Evolutionary conservation across 2,329 filamentous ascomycete genomes (phyloP).

Genomic region (Nigrospora sphaerica): DNA sequence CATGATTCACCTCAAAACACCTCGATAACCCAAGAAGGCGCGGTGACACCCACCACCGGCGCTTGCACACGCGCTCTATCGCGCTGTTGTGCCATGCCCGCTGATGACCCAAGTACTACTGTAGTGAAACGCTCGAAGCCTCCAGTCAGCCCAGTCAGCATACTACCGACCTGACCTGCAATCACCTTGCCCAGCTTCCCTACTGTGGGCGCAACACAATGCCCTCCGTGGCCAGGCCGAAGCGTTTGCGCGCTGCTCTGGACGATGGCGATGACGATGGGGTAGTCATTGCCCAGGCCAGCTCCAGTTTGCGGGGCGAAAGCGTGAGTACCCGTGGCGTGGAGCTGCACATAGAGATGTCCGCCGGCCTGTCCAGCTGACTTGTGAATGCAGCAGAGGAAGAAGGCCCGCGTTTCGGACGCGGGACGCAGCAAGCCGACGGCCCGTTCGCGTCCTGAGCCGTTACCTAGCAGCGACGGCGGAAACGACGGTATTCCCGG

Average conservation of each 20-base stretch:
- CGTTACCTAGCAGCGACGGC: conserved; percentile 8
- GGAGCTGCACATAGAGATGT: not conserved
- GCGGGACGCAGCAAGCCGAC: conserved; percentile 8
- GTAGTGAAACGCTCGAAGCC: too few species aligned
- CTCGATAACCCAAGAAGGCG: too few species aligned
- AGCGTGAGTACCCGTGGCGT: conserved; percentile 23
- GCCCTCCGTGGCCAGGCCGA: conserved; percentile 21
- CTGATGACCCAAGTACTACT: too few species aligned
- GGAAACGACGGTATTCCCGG: conserved; percentile 12
- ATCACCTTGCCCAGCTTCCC: too few species aligned
- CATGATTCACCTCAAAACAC: too few species aligned
- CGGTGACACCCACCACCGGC: too few species aligned
- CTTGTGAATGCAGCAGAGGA: conserved; percentile 18
- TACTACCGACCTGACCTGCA: too few species aligned
- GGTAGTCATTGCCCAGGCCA: conserved; percentile 28
- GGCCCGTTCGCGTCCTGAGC: not conserved
- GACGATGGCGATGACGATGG: conserved; percentile 24
- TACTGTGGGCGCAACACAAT: conserved; percentile 7
- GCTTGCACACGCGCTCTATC: too few species aligned
- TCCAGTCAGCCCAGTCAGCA: too few species aligned
- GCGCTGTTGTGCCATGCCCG: too few species aligned
- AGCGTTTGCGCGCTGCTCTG: conserved; percentile 31
- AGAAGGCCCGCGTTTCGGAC: conserved; percentile 29
- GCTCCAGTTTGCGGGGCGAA: conserved; percentile 30
- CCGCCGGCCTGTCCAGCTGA: not conserved